phyloP scores from a whole-genome alignment of 164 flowering plant genomes.

The Magnolia sinica region DNA sequence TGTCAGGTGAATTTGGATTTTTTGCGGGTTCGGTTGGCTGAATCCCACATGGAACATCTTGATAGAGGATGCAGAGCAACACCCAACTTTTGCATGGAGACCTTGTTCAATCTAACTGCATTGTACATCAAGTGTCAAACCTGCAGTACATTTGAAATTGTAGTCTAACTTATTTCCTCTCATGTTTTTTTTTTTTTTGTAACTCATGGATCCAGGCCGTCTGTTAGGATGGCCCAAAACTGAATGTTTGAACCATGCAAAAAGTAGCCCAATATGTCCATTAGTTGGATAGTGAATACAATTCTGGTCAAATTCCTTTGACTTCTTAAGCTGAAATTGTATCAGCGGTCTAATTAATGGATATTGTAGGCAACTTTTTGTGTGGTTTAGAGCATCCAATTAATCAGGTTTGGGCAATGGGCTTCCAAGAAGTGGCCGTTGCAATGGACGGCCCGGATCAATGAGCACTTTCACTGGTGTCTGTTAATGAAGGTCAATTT shows the following conservation, averaged over 20 bases:
- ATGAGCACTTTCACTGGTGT: too few species aligned
- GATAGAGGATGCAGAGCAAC: conserved; percentile 71
- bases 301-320: too few species aligned
- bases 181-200: background rate
- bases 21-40: conserved; percentile 54
- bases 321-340: too few species aligned
- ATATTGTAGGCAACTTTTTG: background rate
- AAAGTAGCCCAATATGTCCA: background rate
- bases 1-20: conserved; percentile 62
- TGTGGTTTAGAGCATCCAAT: background rate
- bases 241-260: background rate
- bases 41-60: conserved; percentile 73
- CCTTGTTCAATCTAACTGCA: conserved; percentile 66
- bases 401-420: background rate
- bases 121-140: conserved; percentile 61
- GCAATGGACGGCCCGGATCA: background rate
- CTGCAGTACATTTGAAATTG: conserved; percentile 73
- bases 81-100: conserved; percentile 69
- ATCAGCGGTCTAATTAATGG: too few species aligned
- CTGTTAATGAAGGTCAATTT: too few species aligned
- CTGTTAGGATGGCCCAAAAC: background rate
- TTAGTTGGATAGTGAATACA: too few species aligned
- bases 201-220: background rate
- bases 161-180: conserved; percentile 32
- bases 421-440: background rate